Percentiles rank a stretch among this genome's conserved stretches.
phyloP scores from a whole-genome alignment of 495 filamentous ascomycete genomes.

The Penicillium macrosclerotiorum region DNA sequence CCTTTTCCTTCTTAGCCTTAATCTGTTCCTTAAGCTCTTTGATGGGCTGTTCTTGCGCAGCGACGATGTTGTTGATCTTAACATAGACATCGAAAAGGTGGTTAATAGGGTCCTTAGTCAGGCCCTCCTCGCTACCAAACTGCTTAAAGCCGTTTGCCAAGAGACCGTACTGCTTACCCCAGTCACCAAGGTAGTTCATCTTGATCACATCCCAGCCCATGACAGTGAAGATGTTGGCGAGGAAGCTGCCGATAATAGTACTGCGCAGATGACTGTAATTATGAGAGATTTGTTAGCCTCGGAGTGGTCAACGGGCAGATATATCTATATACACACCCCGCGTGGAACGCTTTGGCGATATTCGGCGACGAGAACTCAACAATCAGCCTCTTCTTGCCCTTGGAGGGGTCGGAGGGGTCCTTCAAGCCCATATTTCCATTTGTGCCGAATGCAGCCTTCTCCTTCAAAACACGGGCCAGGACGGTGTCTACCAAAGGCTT shows the following conservation, averaged over 20 bases:
- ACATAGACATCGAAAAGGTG: conserved; percentile 71
- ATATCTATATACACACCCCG: too few species aligned
- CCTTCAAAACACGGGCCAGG: conserved; percentile 59
- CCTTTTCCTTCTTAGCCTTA: conserved; percentile 51
- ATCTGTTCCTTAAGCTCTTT: conserved; percentile 55
- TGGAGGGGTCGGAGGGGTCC: conserved; percentile 65
- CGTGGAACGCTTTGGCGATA: conserved; percentile 74
- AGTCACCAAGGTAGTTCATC: conserved; percentile 77
- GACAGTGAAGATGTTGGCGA: conserved; percentile 66
- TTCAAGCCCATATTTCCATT: conserved; percentile 64
- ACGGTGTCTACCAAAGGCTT: conserved; percentile 57
- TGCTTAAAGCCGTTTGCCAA: conserved; percentile 65
- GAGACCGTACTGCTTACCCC: conserved; percentile 74
- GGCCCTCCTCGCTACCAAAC: conserved; percentile 61
- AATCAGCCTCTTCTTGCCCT: conserved; percentile 67
- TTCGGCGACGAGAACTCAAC: conserved; percentile 77
- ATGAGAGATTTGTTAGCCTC: too few species aligned
- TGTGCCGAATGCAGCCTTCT: conserved; percentile 62
- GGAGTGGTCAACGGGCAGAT: too few species aligned
- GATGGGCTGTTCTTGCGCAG: conserved; percentile 53
- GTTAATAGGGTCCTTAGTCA: conserved; percentile 61
- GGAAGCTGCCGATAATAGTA: conserved; percentile 73
- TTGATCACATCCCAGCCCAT: conserved; percentile 69
- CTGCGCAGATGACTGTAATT: conserved; percentile 71
- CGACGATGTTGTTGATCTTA: conserved; percentile 56